These are phyloP conservation scores for Sugiyamaella qingdaonensis DNA, from an alignment of 805 yeast species.

Conservation along the genomic window DNA sequence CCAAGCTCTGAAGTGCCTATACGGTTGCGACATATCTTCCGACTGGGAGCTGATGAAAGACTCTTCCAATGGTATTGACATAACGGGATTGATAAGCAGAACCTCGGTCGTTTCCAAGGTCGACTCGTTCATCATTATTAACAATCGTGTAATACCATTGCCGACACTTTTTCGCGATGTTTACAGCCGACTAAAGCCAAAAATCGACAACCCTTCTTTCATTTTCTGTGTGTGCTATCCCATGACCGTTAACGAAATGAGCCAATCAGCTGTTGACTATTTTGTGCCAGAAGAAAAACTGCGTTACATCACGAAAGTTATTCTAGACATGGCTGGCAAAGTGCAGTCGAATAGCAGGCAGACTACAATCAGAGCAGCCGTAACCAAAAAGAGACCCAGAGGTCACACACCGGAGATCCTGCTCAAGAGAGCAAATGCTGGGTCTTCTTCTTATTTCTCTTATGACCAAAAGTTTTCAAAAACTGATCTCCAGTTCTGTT, in stretches of 20 bases:
- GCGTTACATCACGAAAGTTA: background rate
- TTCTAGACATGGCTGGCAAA: background rate
- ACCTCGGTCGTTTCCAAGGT: no score
- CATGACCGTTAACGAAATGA: background rate
- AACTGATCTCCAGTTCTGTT: conserved; percentile 8
- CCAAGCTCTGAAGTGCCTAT: background rate
- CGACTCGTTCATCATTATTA: background rate
- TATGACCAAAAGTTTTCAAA: conserved; percentile 10
- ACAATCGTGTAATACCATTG: background rate
- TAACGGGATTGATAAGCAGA: no score
- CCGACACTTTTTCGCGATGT: background rate
- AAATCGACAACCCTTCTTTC: background rate
- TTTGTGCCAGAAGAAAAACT: background rate
- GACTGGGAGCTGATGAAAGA: conserved; percentile 1
- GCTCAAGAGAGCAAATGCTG: background rate
- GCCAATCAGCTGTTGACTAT: background rate
- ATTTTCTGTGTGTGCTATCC: background rate
- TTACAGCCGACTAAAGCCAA: background rate
- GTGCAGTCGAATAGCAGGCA: background rate
- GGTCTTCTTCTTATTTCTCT: background rate
- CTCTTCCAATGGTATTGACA: background rate
- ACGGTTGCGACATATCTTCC: background rate
- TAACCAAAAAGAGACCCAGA: background rate
- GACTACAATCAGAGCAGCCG: background rate
- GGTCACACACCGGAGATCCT: background rate